These are phyloP conservation scores for Xylaria intraflava DNA, from an alignment of 495 filamentous ascomycete genomes.

Conservation along the genomic window DNA sequence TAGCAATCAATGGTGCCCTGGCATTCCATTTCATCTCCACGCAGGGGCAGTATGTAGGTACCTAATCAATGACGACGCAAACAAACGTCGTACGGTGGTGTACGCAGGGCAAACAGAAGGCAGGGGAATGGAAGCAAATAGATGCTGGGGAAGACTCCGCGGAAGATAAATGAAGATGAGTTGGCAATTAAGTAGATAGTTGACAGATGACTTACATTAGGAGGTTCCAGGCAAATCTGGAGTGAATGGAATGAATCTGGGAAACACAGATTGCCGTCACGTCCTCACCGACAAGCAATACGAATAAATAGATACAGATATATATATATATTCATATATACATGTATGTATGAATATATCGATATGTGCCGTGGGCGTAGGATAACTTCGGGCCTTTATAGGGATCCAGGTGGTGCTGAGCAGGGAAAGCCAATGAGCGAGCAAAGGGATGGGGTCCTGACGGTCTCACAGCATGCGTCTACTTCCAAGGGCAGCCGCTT, in stretches of 20 bases:
- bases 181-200: background rate
- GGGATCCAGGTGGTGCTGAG: slow-evolving; percentile 1
- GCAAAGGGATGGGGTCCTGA: background rate
- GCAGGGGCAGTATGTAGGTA: background rate
- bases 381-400: slow-evolving; percentile 6
- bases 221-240: background rate
- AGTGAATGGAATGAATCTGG: background rate
- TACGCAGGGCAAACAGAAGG: background rate
- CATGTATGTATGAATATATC: slow-evolving; percentile 6
- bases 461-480: slow-evolving; percentile 11
- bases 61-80: background rate
- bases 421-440: slow-evolving; percentile 5
- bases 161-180: background rate
- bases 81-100: background rate
- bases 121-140: background rate
- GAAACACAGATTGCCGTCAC: background rate
- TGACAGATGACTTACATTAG: slow-evolving; percentile 3
- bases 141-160: background rate
- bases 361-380: background rate
- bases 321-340: no score
- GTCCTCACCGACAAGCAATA: slow-evolving; percentile 2
- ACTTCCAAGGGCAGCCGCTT: slow-evolving; percentile 6
- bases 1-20: background rate
- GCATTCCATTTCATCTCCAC: background rate
- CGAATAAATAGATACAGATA: background rate